Conservation (phyloP, 495 filamentous ascomycete species). For the Tuber calosporum region DNA sequence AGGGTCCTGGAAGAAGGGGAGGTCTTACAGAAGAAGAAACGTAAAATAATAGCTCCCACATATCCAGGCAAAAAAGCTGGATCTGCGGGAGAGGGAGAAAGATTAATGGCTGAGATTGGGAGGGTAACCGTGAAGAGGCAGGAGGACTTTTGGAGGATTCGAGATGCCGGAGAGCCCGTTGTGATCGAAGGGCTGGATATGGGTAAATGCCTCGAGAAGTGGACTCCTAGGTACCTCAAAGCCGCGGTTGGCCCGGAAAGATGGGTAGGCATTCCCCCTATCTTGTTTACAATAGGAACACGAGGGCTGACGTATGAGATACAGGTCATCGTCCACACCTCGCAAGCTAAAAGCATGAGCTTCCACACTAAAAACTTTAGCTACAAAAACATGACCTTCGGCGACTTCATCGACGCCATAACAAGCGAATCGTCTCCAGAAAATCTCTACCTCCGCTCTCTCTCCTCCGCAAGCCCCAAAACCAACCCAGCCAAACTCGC, state of each 20-base stretch:
- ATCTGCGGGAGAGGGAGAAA: neutral
- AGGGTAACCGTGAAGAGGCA: slow-evolving; percentile 48
- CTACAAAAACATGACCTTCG: slow-evolving; percentile 63
- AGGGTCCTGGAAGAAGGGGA: slow-evolving; percentile 31
- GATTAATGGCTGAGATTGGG: slow-evolving; percentile 43
- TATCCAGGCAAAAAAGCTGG: slow-evolving; percentile 9
- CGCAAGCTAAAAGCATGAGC: slow-evolving; percentile 59
- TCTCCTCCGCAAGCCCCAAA: slow-evolving; percentile 60
- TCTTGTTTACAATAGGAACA: slow-evolving; percentile 19
- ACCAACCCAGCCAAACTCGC: slow-evolving; percentile 60
- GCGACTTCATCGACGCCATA: slow-evolving; percentile 59
- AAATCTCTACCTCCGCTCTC: slow-evolving; percentile 66
- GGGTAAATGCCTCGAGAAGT: slow-evolving; percentile 58
- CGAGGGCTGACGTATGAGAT: slow-evolving; percentile 21
- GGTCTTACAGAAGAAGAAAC: slow-evolving; percentile 24
- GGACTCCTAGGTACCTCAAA: slow-evolving; percentile 64
- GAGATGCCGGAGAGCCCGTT: slow-evolving; percentile 55
- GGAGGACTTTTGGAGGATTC: slow-evolving; percentile 54
- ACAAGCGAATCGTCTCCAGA: slow-evolving; percentile 47
- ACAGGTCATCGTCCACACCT: slow-evolving; percentile 66
- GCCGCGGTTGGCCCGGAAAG: slow-evolving; percentile 57
- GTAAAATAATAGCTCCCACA: slow-evolving; percentile 4
- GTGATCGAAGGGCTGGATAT: slow-evolving; percentile 60
- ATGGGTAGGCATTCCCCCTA: slow-evolving; percentile 48
- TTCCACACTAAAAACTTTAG: slow-evolving; percentile 76